phyloP scores from a whole-genome alignment of 83 land plant species.

The Larix sibirica region DNA sequence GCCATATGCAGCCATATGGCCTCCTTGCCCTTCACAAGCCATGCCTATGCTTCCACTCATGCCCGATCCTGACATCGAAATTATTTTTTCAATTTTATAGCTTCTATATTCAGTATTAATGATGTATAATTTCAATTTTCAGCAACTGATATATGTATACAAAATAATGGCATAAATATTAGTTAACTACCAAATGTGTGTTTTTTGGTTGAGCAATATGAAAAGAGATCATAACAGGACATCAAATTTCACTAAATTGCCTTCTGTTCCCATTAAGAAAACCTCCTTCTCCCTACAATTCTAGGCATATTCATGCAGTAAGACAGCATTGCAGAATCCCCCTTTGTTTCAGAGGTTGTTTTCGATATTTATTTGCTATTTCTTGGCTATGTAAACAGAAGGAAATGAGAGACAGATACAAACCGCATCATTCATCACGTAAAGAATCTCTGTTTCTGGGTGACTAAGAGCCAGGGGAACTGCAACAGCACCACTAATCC shows the following conservation, averaged over 20 bases:
- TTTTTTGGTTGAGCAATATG: background rate
- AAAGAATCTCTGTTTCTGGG: slow-evolving; percentile 90
- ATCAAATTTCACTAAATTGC: background rate
- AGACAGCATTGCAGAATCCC: background rate
- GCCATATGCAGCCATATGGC: too few relatives aligned
- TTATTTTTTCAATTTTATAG: too few relatives aligned
- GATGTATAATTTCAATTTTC: too few relatives aligned
- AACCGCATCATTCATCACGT: slow-evolving; percentile 95
- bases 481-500: slow-evolving; percentile 92
- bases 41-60: too few relatives aligned
- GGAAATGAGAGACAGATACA: slow-evolving; percentile 4
- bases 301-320: background rate
- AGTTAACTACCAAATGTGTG: background rate
- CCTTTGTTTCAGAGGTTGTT: background rate
- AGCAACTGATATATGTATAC: too few relatives aligned
- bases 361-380: background rate
- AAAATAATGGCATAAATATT: background rate
- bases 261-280: slow-evolving; percentile 1
- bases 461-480: slow-evolving; percentile 95
- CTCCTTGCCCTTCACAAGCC: too few relatives aligned
- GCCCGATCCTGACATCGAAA: too few relatives aligned
- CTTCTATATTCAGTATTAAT: too few relatives aligned
- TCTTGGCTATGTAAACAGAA: background rate
- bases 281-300: background rate
- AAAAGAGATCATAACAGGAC: background rate